Base-by-base conservation (phyloP, 2,329 filamentous ascomycete genomes). In the Cordyceps farinosa region DNA sequence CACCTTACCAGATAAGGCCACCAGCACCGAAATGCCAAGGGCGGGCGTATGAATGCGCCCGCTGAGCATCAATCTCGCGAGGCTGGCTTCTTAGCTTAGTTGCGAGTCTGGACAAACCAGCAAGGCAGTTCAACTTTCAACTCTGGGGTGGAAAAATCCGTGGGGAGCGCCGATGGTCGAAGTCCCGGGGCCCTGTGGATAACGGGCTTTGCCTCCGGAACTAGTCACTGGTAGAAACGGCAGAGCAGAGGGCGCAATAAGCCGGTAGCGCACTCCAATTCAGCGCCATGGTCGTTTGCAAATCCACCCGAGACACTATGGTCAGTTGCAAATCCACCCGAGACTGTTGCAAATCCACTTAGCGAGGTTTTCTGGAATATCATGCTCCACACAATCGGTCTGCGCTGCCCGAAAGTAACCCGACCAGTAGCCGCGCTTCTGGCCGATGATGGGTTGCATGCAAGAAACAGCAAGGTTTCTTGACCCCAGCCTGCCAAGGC, bases 301-400 rank as follows among this genome's bases (percentile, higher is more conserved):
- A 45, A 48, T 48, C n/a, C 38, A 48, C 45, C 29, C n/a, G 45
- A 29, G 10, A 15, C 5, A 15, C 34, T 22, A 22, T 22, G 22
- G 22, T 22, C 22, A 22, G 17, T 32, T 29, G 1, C 47, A 50
- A n/a, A 50, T 50, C n/a, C 40, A 50, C 47, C 30, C 10, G 13
- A 50, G 22, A 22, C 22, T 22, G 22, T 22, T 22, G 22, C 22
- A 22, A 22, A 22, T 22, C 22, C 22, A 22, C 22, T 22, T 22
- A 1, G 22, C 22, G 22, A 32, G 29, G 47, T 22, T 53, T 53
- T 53, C 50, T 15, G 9, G 32, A 38, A 48, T 38, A n/a, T 8
- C 4, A 22, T 22, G 34, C 58, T 45, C 58, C 58, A 54, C 34
- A 54, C 30, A 45, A 61, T 54, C 58, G 50, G 50, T 30, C 34